Conservation (phyloP, 176 grass and related monocot species). For the Aegilops umbellulata region DNA sequence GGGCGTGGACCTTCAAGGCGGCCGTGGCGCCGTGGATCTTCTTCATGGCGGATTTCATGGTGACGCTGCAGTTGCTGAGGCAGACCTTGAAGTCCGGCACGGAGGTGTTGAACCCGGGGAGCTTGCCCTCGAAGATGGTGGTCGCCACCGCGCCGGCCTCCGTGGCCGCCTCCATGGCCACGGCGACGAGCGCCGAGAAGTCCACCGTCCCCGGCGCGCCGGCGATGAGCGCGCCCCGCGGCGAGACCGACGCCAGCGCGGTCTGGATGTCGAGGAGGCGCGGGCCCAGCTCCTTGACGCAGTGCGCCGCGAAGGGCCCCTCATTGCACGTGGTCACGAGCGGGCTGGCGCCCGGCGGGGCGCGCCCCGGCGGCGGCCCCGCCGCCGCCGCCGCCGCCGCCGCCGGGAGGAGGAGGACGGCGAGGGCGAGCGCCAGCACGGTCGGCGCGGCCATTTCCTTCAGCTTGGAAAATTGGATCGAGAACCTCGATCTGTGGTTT, state of each 20-base stretch:
- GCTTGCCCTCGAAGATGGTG: conserved; percentile 39
- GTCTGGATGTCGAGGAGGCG: conserved; percentile 37
- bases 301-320: conserved; percentile 20
- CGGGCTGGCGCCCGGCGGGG: conserved; percentile 15
- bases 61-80: conserved; percentile 42
- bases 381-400: background rate
- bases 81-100: conserved; percentile 32
- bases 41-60: conserved; percentile 44
- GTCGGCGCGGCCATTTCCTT: background rate
- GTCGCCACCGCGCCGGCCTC: conserved; percentile 30
- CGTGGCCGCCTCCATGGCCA: conserved; percentile 37
- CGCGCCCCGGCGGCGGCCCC: background rate
- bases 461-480: background rate
- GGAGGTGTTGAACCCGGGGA: conserved; percentile 36
- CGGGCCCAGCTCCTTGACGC: conserved; percentile 36
- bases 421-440: background rate
- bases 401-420: background rate
- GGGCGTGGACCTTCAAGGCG: conserved; percentile 16
- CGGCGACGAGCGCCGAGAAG: conserved; percentile 18
- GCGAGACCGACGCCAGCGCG: conserved; percentile 21
- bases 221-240: conserved; percentile 23
- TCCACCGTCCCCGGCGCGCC: conserved; percentile 44
- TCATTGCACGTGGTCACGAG: conserved; percentile 15
- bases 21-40: conserved; percentile 48
- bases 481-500: background rate